A percentile compares a stretch with the other conserved stretches of the same genome.
phyloP scores from a whole-genome alignment of 2,329 filamentous ascomycete species.

The Epicoccum sorghinum region DNA sequence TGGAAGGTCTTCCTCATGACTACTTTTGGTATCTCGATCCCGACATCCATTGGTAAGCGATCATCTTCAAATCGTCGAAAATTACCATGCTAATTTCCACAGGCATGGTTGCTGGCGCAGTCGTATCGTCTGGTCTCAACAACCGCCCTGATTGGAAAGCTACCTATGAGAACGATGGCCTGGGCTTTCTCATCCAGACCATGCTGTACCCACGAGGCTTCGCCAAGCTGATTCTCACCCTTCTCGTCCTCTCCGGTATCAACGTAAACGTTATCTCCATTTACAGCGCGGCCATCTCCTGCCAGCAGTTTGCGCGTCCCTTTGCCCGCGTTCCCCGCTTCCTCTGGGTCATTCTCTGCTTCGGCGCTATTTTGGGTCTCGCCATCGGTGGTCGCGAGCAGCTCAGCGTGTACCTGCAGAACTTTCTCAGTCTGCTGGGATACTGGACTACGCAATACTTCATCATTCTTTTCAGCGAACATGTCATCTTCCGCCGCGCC shows the following conservation, averaged over 20 bases:
- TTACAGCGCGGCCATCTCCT: constrained; percentile 57
- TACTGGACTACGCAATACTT: constrained; percentile 57
- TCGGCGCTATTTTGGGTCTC: constrained; percentile 51
- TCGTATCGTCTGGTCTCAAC: constrained; percentile 47
- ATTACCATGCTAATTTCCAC: too few relatives aligned
- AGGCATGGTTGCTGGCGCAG: constrained; percentile 52
- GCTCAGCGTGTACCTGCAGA: constrained; percentile 51
- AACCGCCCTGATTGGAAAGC: constrained; percentile 46
- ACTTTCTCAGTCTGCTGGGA: constrained; percentile 55
- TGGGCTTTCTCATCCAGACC: constrained; percentile 56
- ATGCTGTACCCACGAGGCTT: constrained; percentile 55
- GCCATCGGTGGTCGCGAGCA: constrained; percentile 53
- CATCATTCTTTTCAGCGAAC: constrained; percentile 54
- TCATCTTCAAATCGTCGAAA: too few relatives aligned
- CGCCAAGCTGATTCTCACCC: constrained; percentile 55
- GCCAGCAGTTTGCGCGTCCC: constrained; percentile 56
- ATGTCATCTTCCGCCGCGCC: constrained; percentile 59
- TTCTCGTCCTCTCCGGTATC: constrained; percentile 53
- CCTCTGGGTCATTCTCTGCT: constrained; percentile 54
- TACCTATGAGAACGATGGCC: constrained; percentile 51
- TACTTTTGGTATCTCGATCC: constrained; percentile 50
- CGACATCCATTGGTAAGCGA: constrained; percentile 47
- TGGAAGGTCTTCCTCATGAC: constrained; percentile 52
- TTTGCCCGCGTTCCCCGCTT: constrained; percentile 60
- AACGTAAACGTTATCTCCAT: constrained; percentile 56